Conservation (phyloP, 306 rosid genomes). For the Cajanus cajan region DNA sequence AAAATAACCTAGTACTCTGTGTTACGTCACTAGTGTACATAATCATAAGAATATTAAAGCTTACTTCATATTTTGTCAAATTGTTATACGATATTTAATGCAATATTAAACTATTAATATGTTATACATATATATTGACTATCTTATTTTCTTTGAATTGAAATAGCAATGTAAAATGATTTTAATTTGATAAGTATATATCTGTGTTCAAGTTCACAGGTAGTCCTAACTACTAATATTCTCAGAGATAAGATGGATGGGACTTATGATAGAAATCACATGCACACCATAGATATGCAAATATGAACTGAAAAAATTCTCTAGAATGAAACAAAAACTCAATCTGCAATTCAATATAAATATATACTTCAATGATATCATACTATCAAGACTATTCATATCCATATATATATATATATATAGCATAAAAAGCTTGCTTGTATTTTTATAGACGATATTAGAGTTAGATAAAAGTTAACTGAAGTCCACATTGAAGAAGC, state of each 20-base stretch:
- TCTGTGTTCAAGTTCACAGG: background rate
- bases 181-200: background rate
- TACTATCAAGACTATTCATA: background rate
- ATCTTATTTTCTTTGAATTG: background rate
- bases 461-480: background rate
- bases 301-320: background rate
- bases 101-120: background rate
- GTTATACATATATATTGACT: background rate
- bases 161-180: background rate
- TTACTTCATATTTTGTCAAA: background rate
- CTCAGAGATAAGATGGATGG: background rate
- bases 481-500: background rate
- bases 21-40: background rate
- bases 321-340: conserved; percentile 14
- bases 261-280: background rate
- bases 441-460: background rate
- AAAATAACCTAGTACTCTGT: background rate
- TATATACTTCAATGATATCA: conserved; percentile 5
- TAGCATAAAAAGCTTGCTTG: background rate
- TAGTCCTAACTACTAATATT: background rate
- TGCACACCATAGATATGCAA: background rate
- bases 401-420: no score
- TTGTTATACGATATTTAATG: background rate
- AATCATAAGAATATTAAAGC: background rate
- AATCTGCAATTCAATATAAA: background rate